A percentile compares a stretch with the other conserved stretches of the same genome.
These are phyloP conservation scores for Aspergillus pseudoglaucus DNA, from an alignment of 2,329 filamentous ascomycete genomes.

Conservation along the genomic window DNA sequence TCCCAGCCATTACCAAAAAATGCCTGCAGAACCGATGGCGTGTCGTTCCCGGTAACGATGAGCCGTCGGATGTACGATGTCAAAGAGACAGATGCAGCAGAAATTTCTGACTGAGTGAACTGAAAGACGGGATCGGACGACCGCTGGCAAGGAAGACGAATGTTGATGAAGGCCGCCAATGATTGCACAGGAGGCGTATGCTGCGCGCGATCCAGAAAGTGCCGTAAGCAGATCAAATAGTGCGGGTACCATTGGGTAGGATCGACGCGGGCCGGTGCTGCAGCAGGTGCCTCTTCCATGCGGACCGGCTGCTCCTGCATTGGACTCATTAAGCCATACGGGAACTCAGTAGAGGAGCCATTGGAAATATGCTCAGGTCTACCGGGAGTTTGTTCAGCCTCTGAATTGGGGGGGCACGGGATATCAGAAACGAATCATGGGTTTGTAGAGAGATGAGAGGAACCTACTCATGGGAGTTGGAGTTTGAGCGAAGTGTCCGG, in stretches of 20 bases:
- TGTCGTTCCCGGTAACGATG: conserved; percentile 87
- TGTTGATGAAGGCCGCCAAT: conserved; percentile 84
- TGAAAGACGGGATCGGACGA: conserved; percentile 33
- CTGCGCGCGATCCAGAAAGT: conserved; percentile 85
- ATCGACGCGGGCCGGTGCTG: conserved; percentile 42
- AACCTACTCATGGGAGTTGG: conserved; percentile 21
- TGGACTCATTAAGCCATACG: conserved; percentile 7
- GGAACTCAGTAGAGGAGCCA: conserved; percentile 5
- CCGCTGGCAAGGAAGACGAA: conserved; percentile 78
- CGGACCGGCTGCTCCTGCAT: conserved; percentile 8
- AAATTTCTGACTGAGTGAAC: conserved; percentile 31
- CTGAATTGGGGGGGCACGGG: conserved; percentile 22
- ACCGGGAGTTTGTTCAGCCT: conserved; percentile 22
- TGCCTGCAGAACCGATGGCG: conserved; percentile 71
- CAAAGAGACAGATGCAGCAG: conserved; percentile 52
- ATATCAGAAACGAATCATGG: not conserved
- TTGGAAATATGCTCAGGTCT: conserved; percentile 12
- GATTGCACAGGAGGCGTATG: conserved; percentile 73
- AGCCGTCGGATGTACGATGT: conserved; percentile 87
- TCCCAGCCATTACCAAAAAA: conserved; percentile 91
- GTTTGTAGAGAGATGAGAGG: not conserved
- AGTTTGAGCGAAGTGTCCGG: conserved; percentile 13
- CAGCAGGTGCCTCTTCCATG: conserved; percentile 5
- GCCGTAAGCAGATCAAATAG: conserved; percentile 77
- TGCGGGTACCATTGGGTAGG: conserved; percentile 87